phyloP scores from a whole-genome alignment of 352 stramenopile species.

The Phytophthora parvispora region DNA sequence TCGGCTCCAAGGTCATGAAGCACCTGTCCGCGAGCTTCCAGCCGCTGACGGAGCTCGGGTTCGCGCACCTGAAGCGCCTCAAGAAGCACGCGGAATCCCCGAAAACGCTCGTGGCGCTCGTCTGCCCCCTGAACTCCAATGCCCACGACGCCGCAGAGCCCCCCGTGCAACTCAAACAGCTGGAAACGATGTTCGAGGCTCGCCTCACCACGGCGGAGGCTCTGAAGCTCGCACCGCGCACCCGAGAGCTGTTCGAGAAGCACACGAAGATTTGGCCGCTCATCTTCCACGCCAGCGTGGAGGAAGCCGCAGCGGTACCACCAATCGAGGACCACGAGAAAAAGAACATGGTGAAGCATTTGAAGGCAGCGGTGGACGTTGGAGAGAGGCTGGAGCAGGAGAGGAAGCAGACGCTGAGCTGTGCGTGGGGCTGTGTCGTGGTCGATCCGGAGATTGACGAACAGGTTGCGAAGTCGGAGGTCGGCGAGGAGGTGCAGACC shows the following conservation, averaged over 20 bases:
- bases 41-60: conserved; percentile 70
- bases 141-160: conserved; percentile 8
- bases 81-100: conserved; percentile 66
- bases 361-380: conserved; percentile 32
- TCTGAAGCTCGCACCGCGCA: conserved; percentile 65
- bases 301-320: conserved; percentile 47
- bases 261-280: conserved; percentile 78
- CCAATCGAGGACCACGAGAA: conserved; percentile 53
- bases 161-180: conserved; percentile 29
- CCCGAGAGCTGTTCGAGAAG: conserved; percentile 66
- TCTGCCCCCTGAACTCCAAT: conserved; percentile 41
- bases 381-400: conserved; percentile 27
- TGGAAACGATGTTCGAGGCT: conserved; percentile 55
- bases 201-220: conserved; percentile 53
- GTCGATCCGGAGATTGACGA: conserved; percentile 53
- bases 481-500: conserved; percentile 1
- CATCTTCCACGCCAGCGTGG: conserved; percentile 84
- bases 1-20: conserved; percentile 78
- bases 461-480: conserved; percentile 40
- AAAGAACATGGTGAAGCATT: conserved; percentile 30
- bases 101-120: conserved; percentile 63
- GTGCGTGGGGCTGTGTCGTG: conserved; percentile 63
- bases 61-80: conserved; percentile 85
- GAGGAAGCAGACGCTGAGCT: conserved; percentile 30
- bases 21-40: conserved; percentile 59